phyloP scores from a whole-genome alignment of 345 rosid species.

The Euphorbia lathyris region DNA sequence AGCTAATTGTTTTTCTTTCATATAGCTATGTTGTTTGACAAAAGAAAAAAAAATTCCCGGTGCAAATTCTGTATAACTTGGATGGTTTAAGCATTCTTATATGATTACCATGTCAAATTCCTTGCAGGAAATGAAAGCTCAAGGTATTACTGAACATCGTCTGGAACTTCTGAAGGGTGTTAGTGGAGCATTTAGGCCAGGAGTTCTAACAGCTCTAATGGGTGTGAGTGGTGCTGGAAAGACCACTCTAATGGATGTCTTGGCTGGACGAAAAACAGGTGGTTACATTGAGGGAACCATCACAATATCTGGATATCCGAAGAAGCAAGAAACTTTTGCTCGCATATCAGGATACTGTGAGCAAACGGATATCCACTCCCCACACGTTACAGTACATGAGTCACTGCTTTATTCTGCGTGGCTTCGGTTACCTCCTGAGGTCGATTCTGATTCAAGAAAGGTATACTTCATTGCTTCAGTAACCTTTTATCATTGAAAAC shows the following conservation, averaged over 20 bases:
- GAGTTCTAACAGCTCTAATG: slow-evolving; percentile 66
- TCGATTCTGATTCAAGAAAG: slow-evolving; percentile 50
- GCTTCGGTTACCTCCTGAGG: slow-evolving; percentile 59
- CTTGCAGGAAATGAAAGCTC: slow-evolving; percentile 58
- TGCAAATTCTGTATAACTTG: background rate
- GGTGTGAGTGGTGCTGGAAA: slow-evolving; percentile 75
- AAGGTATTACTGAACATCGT: slow-evolving; percentile 45
- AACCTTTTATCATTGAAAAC: background rate
- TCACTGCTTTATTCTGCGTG: slow-evolving; percentile 63
- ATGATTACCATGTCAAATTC: slow-evolving; percentile 1
- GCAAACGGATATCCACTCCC: slow-evolving; percentile 71
- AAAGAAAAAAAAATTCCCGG: background rate
- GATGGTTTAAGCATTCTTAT: background rate
- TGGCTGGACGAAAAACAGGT: slow-evolving; percentile 75
- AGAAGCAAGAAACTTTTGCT: slow-evolving; percentile 70
- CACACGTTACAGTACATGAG: slow-evolving; percentile 60
- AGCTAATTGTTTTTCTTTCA: background rate
- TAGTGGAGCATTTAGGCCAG: slow-evolving; percentile 64
- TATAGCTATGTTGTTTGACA: background rate
- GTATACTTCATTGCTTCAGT: slow-evolving; percentile 26
- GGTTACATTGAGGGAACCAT: slow-evolving; percentile 54
- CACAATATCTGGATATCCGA: slow-evolving; percentile 57
- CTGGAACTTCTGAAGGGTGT: slow-evolving; percentile 61
- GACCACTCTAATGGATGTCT: slow-evolving; percentile 71
- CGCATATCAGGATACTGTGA: slow-evolving; percentile 71